Evolutionary conservation across 2,329 filamentous ascomycete species (phyloP).

Genomic region (Fusarium palustre): DNA sequence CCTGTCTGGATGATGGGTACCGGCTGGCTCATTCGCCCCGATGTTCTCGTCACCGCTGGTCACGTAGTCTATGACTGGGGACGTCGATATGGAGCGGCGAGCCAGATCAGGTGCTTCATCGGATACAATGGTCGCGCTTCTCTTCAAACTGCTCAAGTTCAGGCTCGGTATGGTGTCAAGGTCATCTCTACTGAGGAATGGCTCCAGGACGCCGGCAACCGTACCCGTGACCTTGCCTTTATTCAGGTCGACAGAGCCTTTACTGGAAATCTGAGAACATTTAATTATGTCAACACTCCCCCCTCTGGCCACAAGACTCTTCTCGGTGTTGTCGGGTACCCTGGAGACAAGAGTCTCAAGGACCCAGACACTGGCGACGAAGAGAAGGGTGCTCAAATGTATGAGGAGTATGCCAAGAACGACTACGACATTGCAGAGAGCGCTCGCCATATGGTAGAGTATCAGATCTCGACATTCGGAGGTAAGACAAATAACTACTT

Average conservation of each 20-base stretch:
- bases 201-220: conserved; percentile 28
- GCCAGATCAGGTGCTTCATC: conserved; percentile 50
- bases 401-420: conserved; percentile 46
- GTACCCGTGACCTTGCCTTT: conserved; percentile 44
- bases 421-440: conserved; percentile 43
- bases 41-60: conserved; percentile 37
- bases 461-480: conserved; percentile 48
- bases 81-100: conserved; percentile 35
- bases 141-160: background rate
- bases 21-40: conserved; percentile 37
- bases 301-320: background rate
- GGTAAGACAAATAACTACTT: conserved; percentile 36
- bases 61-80: conserved; percentile 45
- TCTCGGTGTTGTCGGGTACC: conserved; percentile 52
- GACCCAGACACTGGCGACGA: conserved; percentile 5
- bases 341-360: conserved; percentile 45
- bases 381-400: conserved; percentile 51
- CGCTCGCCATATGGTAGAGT: conserved; percentile 48
- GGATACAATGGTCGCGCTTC: conserved; percentile 48
- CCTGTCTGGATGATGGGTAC: conserved; percentile 42
- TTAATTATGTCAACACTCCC: conserved; percentile 40
- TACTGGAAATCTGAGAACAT: conserved; percentile 41
- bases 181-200: conserved; percentile 44
- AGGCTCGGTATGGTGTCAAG: conserved; percentile 3
- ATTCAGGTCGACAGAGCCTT: conserved; percentile 35